A percentile compares a stretch with the other conserved stretches of the same genome.
Evolutionary conservation across 2,329 filamentous ascomycete species (phyloP).

Genomic region (Ceratocystis variospora): DNA sequence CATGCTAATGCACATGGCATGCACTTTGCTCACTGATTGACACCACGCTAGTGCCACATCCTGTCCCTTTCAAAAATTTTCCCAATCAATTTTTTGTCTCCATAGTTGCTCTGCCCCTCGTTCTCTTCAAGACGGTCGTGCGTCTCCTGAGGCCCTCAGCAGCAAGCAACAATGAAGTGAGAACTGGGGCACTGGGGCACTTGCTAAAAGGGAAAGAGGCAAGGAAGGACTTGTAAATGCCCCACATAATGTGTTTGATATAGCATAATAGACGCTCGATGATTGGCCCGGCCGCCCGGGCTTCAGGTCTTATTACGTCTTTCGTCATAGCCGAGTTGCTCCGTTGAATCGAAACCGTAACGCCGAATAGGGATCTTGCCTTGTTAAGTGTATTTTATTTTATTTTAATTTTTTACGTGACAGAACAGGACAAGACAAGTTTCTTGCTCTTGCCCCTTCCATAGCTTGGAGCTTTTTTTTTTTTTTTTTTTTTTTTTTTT

Average conservation of each 20-base stretch:
- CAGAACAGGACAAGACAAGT: not conserved
- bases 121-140: constrained; percentile 2
- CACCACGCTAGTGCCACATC: not conserved
- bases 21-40: not conserved
- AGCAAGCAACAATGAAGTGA: constrained; percentile 4
- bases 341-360: constrained; percentile 19
- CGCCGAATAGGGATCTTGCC: constrained; percentile 18
- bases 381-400: constrained; percentile 2
- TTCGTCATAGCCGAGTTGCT: constrained; percentile 20
- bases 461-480: not conserved
- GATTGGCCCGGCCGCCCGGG: constrained; percentile 20
- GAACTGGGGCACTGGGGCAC: not conserved
- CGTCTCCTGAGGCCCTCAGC: not conserved
- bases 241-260: constrained; percentile 4
- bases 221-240: constrained; percentile 12
- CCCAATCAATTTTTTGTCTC: constrained; percentile 2
- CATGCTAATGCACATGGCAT: not conserved
- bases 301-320: constrained; percentile 15
- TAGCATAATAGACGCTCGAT: constrained; percentile 16
- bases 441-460: constrained; percentile 1
- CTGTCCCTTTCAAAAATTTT: constrained; percentile 2
- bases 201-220: constrained; percentile 4
- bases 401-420: not conserved
- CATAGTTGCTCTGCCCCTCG: not conserved
- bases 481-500: not conserved